Evolutionary conservation across 2,329 filamentous ascomycete species (phyloP).

Genomic region (Truncatella angustata): DNA sequence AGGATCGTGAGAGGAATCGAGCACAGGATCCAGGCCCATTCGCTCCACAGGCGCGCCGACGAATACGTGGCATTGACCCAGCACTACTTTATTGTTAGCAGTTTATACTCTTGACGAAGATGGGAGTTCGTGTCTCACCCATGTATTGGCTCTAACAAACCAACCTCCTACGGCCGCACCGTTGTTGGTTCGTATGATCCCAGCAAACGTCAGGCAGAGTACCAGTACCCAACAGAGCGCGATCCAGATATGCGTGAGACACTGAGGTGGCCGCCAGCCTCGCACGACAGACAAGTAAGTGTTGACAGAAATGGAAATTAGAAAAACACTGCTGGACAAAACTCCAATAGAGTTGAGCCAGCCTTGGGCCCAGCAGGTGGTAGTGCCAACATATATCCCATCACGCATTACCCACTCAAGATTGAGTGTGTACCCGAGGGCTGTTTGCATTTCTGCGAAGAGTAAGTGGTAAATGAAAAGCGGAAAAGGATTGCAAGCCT

Average conservation of each 20-base stretch:
- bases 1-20: conserved; percentile 12
- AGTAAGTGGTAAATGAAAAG: conserved; percentile 15
- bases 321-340: conserved; percentile 9
- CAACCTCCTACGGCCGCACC: conserved; percentile 9
- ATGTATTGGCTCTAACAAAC: conserved; percentile 11
- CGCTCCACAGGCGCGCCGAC: conserved; percentile 12
- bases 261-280: conserved; percentile 4
- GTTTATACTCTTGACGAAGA: too few species aligned
- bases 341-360: conserved; percentile 14
- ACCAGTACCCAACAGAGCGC: conserved; percentile 3
- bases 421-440: conserved; percentile 13
- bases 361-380: conserved; percentile 13
- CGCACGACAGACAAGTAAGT: conserved; percentile 12
- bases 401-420: conserved; percentile 12
- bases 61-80: conserved; percentile 14
- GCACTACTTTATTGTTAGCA: conserved; percentile 15
- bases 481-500: conserved; percentile 14
- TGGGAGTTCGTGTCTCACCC: conserved; percentile 6
- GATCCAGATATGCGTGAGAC: neutral
- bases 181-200: conserved; percentile 2
- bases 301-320: conserved; percentile 11
- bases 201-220: neutral
- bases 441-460: conserved; percentile 12
- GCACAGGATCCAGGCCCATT: conserved; percentile 14
- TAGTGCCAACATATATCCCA: conserved; percentile 12